Evolutionary conservation across 192 early-diverging fungal genomes (phyloP), one percentile per base, ranked within the genome.

Genomic region (Dissophora ornata): DNA sequence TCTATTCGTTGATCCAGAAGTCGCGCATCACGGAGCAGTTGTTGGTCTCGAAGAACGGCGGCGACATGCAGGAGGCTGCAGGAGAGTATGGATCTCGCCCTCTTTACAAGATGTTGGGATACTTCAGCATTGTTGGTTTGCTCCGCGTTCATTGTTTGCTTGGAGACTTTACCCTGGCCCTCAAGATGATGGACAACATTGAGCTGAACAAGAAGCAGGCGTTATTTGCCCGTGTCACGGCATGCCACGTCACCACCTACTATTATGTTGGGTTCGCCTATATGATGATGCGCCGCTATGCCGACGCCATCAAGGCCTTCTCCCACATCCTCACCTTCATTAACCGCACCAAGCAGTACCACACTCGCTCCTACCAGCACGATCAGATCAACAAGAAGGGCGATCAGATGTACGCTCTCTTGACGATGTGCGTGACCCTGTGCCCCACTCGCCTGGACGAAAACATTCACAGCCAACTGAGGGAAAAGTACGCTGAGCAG

Each of bases 221-320:
- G 22, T 88, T 97, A 59, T 97, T 95, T 83, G 91, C 96, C 19
- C 89, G 97, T 33, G 96, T 98, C 6, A 96, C 94, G n/a, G 95
- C 95, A 5, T 97, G 96, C 86, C 95, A 98, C 71, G 94, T 98
- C 32, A 96, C 95, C 19, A 94, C 95, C 11, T 97, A 93, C 87
- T 98, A 98, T 85, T 97, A 97, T 82, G 93, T 97, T 33, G 97
- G 95, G 41, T 97, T 98, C 78, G 89, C 95, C 32, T 98, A 97
- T 86, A 90, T 97, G 93, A 98, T 98, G 97, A 94, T 97, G 94
- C 85, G 95, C 47, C 86, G 97, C 66, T 98, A 97, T 71, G 89
- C 94, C 40, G 97, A 98, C 71, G 97, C 97, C 51, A 94, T 96
- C 83, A 92, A 91, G 71, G 89, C 93, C 9, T 95, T 97, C 83